Base-by-base conservation (phyloP, 805 yeast species). In the Spathaspora girioi region DNA sequence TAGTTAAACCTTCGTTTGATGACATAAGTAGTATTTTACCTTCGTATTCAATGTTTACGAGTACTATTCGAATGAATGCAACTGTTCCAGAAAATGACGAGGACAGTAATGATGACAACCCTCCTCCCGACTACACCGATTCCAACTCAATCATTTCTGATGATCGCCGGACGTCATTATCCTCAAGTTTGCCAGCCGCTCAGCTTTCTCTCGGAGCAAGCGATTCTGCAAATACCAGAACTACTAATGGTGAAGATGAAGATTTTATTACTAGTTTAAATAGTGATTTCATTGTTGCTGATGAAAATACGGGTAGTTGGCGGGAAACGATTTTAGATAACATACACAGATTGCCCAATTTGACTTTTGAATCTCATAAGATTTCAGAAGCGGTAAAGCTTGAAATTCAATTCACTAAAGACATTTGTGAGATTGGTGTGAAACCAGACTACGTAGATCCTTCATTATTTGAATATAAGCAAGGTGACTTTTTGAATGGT, bases 401-500 rank as follows among this genome's bases (percentile, higher is more conserved):
- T 14, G 50, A 61, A 3, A 55, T 70, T 18, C 58, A 57, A 35
- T 72, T 71, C 55, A 73, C 76, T 3, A 65, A 67, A 45, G 68
- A 69, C 11, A 64, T 71, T 15, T 67, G 75, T 20, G 56, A 62
- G 42, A 26, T 55, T 2, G 70, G 70, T 5, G 54, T 58, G 47
- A 49, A 38, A 1, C 73, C 72, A 4, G 63, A 57, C 31, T 52
- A 56, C 23, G 64, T 72, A 5, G 69, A 71, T 49, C 66, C 68
- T 7, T 63, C 66, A 50, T 50, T 60, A 20, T 63, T 56, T 54
- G 88, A 83, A 61, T 86, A 79, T 60, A 80, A 80, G 17, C 83
- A 85, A 11, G 89, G 89, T n/a, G 91, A 86, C 60, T 72, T 73
- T 18, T 71, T 86, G 12, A 77, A 80, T 59, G 93, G 93, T 0